Evolutionary conservation across 1,284 basidiomycete species (phyloP).

Genomic region (Rhodotorula sp.): DNA sequence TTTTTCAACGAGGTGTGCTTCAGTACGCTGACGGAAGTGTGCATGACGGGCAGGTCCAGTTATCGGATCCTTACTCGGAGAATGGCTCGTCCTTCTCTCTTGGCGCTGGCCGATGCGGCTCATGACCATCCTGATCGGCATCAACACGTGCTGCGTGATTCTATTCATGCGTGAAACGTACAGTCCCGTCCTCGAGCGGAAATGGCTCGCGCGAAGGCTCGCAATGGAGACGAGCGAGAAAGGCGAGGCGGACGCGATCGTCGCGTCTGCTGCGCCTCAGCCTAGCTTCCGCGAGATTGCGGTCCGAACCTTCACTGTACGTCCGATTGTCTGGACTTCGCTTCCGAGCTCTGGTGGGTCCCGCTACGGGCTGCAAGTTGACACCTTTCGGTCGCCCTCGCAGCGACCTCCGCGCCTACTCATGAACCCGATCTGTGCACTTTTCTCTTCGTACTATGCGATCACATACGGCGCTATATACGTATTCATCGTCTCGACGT

Average conservation of each 20-base stretch:
- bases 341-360: too few species aligned
- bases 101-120: conserved; percentile 49
- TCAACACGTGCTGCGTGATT: conserved; percentile 46
- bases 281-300: background rate
- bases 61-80: conserved; percentile 49
- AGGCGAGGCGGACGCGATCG: background rate
- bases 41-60: conserved; percentile 38
- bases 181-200: conserved; percentile 45
- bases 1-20: rapidly evolving
- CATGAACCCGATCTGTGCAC: conserved; percentile 50
- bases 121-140: conserved; percentile 46
- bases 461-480: conserved; percentile 54
- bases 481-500: conserved; percentile 51
- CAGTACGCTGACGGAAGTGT: background rate
- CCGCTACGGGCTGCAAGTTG: conserved; percentile 9
- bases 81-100: conserved; percentile 47
- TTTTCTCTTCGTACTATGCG: conserved; percentile 51
- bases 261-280: background rate
- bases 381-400: conserved; percentile 16
- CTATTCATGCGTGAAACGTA: conserved; percentile 49
- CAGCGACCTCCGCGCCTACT: conserved; percentile 52
- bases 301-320: conserved; percentile 10
- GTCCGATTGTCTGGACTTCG: rapidly evolving
- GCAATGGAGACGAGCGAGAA: background rate
- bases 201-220: background rate